phyloP scores from a whole-genome alignment of 1,284 basidiomycete species.

The Xerocomus minutiporus region DNA sequence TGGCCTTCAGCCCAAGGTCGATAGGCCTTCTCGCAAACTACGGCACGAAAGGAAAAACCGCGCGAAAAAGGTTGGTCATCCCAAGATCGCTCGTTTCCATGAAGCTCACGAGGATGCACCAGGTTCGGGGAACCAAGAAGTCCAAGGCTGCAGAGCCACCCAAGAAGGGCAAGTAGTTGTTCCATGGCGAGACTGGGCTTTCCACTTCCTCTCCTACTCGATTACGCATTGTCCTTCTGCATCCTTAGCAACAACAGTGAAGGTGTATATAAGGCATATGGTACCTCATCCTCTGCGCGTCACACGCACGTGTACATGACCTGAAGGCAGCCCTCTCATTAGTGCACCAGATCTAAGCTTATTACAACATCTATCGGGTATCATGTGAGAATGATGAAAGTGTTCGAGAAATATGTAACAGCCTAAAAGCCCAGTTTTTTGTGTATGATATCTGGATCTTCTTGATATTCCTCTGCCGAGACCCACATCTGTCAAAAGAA shows the following conservation, averaged over 20 bases:
- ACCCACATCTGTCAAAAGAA: slow-evolving; percentile 83
- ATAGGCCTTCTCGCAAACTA: slow-evolving; percentile 93
- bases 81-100: slow-evolving; percentile 14
- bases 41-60: slow-evolving; percentile 99
- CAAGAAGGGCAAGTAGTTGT: slow-evolving; percentile 77
- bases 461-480: slow-evolving; percentile 98
- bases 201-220: slow-evolving; percentile 30
- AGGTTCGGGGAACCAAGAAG: slow-evolving; percentile 93
- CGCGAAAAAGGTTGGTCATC: slow-evolving; percentile 78
- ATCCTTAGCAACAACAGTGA: slow-evolving; percentile 34
- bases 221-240: slow-evolving; percentile 37
- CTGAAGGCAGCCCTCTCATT: slow-evolving; percentile 33
- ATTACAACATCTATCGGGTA: slow-evolving; percentile 35
- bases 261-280: slow-evolving; percentile 38
- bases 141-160: slow-evolving; percentile 83
- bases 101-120: slow-evolving; percentile 8
- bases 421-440: slow-evolving; percentile 78
- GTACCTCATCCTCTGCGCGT: slow-evolving; percentile 35
- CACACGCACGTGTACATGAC: slow-evolving; percentile 41
- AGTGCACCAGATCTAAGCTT: slow-evolving; percentile 27
- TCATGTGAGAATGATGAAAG: slow-evolving; percentile 19
- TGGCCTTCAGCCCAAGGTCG: slow-evolving; percentile 80
- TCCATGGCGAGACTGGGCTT: slow-evolving; percentile 14
- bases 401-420: slow-evolving; percentile 5
- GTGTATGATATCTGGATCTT: slow-evolving; percentile 98